phyloP scores from a whole-genome alignment of 2,329 filamentous ascomycete species.

The Fusarium equiseti region DNA sequence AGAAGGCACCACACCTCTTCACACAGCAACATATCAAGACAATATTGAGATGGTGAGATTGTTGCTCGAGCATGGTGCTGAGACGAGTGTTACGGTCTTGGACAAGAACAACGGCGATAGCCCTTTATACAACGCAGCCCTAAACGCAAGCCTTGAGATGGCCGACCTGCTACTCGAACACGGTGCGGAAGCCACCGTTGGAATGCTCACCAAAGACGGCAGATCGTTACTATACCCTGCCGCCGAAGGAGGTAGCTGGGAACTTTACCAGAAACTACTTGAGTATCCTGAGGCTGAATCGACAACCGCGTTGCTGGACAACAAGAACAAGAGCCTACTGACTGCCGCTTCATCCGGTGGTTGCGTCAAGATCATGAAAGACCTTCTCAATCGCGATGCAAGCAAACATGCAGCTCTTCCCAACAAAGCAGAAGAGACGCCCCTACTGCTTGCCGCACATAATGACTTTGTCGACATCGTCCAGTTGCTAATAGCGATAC shows the following conservation, averaged over 20 bases:
- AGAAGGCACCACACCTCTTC: not conserved
- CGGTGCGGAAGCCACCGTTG: not conserved
- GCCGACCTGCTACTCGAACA: not conserved
- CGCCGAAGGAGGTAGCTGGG: rapidly evolving
- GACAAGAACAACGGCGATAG: not conserved
- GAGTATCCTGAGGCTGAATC: rapidly evolving
- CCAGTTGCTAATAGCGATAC: rapidly evolving
- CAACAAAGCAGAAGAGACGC: rapidly evolving
- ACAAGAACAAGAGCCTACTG: not conserved
- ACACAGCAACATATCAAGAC: not conserved
- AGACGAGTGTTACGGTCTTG: not conserved
- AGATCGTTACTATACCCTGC: not conserved
- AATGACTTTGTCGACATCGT: rapidly evolving
- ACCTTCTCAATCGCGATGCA: rapidly evolving
- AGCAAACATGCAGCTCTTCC: not conserved
- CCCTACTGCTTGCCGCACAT: rapidly evolving
- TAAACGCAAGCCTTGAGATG: rapidly evolving
- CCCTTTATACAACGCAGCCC: not conserved
- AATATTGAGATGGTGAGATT: not conserved
- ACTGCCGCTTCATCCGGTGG: not conserved
- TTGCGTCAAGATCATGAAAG: not conserved
- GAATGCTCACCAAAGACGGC: not conserved
- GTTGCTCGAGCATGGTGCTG: not conserved
- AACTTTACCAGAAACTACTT: not conserved
- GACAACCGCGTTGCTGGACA: not conserved